Base-by-base conservation (phyloP, 129 eudicot species). In the Ambrosia trifida region DNA sequence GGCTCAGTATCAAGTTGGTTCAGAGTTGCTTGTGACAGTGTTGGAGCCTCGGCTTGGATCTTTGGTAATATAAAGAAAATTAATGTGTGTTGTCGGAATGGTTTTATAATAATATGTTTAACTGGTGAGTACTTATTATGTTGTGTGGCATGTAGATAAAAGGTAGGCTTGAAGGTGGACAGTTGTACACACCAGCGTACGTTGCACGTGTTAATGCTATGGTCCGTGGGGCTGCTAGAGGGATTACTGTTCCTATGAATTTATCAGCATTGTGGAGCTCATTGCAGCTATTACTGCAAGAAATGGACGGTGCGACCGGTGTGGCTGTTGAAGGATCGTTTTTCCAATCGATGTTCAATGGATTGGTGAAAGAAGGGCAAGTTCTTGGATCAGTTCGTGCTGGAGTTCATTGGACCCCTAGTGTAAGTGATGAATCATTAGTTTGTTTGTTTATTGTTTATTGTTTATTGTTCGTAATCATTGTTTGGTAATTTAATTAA, bases 151-250 rank as follows among this genome's bases (percentile, higher is more conserved):
- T 78, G 75, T 73, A 95, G 99, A 83, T 95, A 38, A 86, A 95
- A 85, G 99, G 97, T 36, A 87, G 97, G 78, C 94, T 95, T 77
- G 99, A 95, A 88, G 97, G 97, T 60, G 99, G 99, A 68, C 99
- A 90, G 53, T 58, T 95, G 75, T 95, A 95, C 72, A 95, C 99
- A 18, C 99, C 99, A 7, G 97, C 99, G 11, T 90, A 95, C 79
- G 97, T 95, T 75, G 86, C 93, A 9, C 96, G 96, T 49, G 94
- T 95, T 64, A 84, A 73, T 84, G 96, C 97, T 9, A 95, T 95
- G 99, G 97, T 95, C 38, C 89, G 99, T 66, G 99, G 99, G 76
- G 96, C 96, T 72, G 91, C 96, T 40, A 90, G 99, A 72, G 99
- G 91, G 18, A 76, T 90, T 38, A 89, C 84, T 12, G 94, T 95